phyloP scores from a whole-genome alignment of 2,329 filamentous ascomycete species.

The Fusarium xyrophilum region DNA sequence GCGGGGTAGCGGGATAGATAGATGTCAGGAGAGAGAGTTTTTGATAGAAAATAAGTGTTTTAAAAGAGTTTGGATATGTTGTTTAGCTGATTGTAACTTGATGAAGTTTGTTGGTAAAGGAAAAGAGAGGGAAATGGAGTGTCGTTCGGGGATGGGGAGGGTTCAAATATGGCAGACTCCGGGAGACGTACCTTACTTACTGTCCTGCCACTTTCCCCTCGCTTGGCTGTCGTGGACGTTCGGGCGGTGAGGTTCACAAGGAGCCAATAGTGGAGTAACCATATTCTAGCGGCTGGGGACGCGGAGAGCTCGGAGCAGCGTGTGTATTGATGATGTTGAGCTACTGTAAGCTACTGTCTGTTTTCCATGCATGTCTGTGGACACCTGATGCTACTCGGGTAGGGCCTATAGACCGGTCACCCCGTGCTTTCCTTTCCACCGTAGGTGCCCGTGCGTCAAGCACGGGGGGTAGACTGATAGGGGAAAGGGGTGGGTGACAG shows the following conservation, averaged over 20 bases:
- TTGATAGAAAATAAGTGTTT: constrained; percentile 6
- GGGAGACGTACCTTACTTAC: constrained; percentile 2
- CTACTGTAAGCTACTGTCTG: constrained; percentile 20
- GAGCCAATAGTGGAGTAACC: constrained; percentile 36
- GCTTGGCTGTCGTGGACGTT: constrained; percentile 19
- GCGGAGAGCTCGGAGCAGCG: constrained; percentile 29
- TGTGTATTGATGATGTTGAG: constrained; percentile 1
- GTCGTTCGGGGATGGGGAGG: constrained; percentile 21
- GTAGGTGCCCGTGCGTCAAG: no score
- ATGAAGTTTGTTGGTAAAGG: constrained; percentile 23
- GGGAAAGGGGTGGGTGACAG: no score
- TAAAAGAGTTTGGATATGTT: constrained; percentile 4
- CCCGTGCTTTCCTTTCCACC: no score
- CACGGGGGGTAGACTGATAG: no score
- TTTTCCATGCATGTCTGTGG: constrained; percentile 29
- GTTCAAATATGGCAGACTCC: constrained; percentile 33
- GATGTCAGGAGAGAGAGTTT: constrained; percentile 15
- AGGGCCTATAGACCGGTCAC: no score
- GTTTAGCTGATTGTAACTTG: constrained; percentile 14
- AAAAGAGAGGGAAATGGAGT: constrained; percentile 10
- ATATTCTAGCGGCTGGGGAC: constrained; percentile 38
- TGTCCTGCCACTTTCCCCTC: constrained; percentile 17
- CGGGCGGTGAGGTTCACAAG: constrained; percentile 35
- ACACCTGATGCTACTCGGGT: constrained; percentile 28
- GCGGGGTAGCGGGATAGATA: constrained; percentile 39